Evolutionary conservation across 495 filamentous ascomycete genomes (phyloP), one percentile per base, ranked within the genome.

Genomic region (Penicillium subrubescens): DNA sequence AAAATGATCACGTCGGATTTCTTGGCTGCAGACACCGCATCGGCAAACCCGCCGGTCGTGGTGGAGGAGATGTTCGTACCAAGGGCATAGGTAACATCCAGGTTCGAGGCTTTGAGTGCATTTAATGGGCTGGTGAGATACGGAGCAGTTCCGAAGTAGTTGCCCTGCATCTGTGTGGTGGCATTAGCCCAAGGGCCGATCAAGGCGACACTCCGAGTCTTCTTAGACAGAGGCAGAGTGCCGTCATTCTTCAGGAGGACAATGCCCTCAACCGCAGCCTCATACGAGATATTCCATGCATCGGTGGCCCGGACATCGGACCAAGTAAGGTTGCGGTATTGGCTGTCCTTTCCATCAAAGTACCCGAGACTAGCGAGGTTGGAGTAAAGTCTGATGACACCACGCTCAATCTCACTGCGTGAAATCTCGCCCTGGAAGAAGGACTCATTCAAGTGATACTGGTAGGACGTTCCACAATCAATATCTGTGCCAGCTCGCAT

Each of bases 161-260:
- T 87, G 6, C 87, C 88, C 61, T 86, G 87, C 76, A 90, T 77
- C 48, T 88, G 79, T 5, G 70, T 78, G 0, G 86, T 88, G 5
- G 85, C 86, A 57, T 85, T 84, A 15, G 83, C 86, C 77, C 84
- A 87, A 2, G 81, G 80, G 0, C 87, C 88, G 59, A 90, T 78
- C 8, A 89, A 69, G 10, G 84, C 86, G n/a, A 88, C 71, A 11
- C 71, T 81, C 21, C 69, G 78, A 7, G 69, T 70, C 4, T 72
- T 66, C 15, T 74, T 63, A 0, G 77, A 73, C 3, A 87, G 71
- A 0, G 87, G 87, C 2, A 89, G 70, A 14, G 75, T 75, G 25
- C 79, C 85, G 31, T 87, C 83, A 60, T 90, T 90, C 77, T 89
- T 88, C 8, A 89, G 76, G 5, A 90, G 74, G 8, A 84, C 82